Base-by-base conservation (phyloP, 2,329 filamentous ascomycete species). In the Fusarium graminum region DNA sequence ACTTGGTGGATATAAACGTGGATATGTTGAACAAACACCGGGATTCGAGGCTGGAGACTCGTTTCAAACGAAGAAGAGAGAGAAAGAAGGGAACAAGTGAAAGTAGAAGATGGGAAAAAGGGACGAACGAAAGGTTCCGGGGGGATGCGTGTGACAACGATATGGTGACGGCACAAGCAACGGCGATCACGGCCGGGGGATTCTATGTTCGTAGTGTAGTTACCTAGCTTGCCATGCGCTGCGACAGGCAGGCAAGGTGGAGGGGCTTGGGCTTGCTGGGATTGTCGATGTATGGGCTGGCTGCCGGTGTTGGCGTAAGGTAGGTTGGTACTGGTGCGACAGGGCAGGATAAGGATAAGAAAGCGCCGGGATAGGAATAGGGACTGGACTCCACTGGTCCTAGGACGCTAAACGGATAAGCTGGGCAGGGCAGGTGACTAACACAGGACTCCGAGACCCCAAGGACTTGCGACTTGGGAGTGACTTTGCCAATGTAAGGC, bases 381-480 rank as follows among this genome's bases (percentile, higher is more conserved):
- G 28, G 38, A 55, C 56, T 43, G 57, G 55, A 62, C 57, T 22
- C 22, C 22, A 22, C 22, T 29, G 51, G 38, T 40, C 30, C 42
- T 26, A 38, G 41, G 51, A 59, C 51, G 26, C 44, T 55, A 60
- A 45, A 56, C 49, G 63, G 55, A 60, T 52, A 55, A 41, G 47
- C 41, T 39, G 55, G 63, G 56, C 57, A 63, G 55, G 59, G 58
- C 60, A 70, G 71, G 72, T 74, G 72, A 74, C 72, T 74, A 74
- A 71, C 68, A 71, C 61, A 62, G 47, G 36, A 57, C 44, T 41
- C 14, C 28, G 25, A 17, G 29, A 57, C 44, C 45, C 14, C 28
- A 30, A 17, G 29, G 28, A 28, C 38, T 30, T 36, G 16, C 22
- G n/a, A 53, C 51, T 29, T 30, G 34, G 29, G 16, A 41, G 29